Base-by-base conservation (phyloP, 331 rosid species). In the Acacia concinna region DNA sequence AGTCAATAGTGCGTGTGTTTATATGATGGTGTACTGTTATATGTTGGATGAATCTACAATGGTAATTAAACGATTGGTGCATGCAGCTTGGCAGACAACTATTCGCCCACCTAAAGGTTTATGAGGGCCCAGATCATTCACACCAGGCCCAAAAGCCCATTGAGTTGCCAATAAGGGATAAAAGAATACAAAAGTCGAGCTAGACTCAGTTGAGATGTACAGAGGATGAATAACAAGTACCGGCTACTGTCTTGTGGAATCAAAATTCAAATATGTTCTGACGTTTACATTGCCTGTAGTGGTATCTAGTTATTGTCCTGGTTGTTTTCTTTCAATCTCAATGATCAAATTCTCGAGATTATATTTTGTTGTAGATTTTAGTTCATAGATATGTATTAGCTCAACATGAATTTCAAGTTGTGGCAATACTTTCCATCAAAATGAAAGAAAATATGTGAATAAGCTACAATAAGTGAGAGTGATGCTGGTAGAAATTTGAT, bases 1-100 rank as follows among this genome's bases (percentile, higher is more conserved):
- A n/a, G 49, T 37, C 17, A 67, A 21, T 20, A 38, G 43, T 38
- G 11, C 32, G 14, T 63, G 68, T 32, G 25, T 63, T 63, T 32
- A 31, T 31, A 63, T 18, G 68, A 32, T 68, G 34, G 12, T 60
- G 20, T 60, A 8, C 9, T 28, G n/a, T 60, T 60, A 28, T 40
- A 7, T 37, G 76, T 75, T 6, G 6, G 25, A 74, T 85, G n/a
- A 79, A 82, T 81, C 31, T 54, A n/a, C 65, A 57, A n/a, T 83
- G n/a, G n/a, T n/a, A 68, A 75, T 46, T 44, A 80, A 72, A 72
- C 52, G 44, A 80, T 76, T 71, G 79, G 51, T 69, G 10, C 79
- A 31, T 91, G 93, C 94, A 95, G 97, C 98, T 93, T 86, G 98
- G 99, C 74, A 90, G 97, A 81, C 81, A 73, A 23, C 92, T 95